Evolutionary conservation across 75 land plant species (phyloP), one percentile per base, ranked within the genome.

Genomic region (Cryptomeria japonica): DNA sequence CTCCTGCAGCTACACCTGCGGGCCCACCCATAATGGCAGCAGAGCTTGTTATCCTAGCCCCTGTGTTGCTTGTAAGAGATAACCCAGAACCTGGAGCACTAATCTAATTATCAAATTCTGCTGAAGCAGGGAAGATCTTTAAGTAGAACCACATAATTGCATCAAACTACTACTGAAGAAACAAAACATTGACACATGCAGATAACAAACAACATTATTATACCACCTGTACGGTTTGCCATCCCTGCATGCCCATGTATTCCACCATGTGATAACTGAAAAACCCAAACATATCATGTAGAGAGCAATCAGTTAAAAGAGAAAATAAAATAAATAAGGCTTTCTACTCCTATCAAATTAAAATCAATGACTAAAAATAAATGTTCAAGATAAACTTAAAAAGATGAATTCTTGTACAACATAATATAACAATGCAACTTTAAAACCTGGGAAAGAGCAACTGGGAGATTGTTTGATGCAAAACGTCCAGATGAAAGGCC

Each of bases 171-270:
- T 87, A 78, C 90, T 7, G 25, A n/a, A 42, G 1, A 82, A n/a
- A 9, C 25, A 28, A 28, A 25, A 11, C 44, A 25, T 46, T 46
- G 51, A 88, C 90, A 70, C 87, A 91, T 83, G 87, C 89, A 87
- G 70, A 85, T 84, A 88, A 87, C 85, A 73, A 92, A 87, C 22
- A 87, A 80, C 85, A 89, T 90, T 49, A 76, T 90, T 38, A 89
- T 87, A 84, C 86, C 72, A 42, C 93, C 90, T 84, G 88, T 44
- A 19, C 93, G 90, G 56, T 85, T 92, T n/a, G 90, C 75, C 90
- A 92, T 73, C 47, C 93, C 86, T 18, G 88, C 68, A 44, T 92
- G 93, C 36, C 93, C 93, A 85, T 92, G 93, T 49, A 92, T 85
- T 8, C 90, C 89, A 44, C 89, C 86, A 82, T 92, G 93, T 42